Percentiles rank a stretch among this genome's conserved stretches.
Conservation (phyloP, 2,329 filamentous ascomycete genomes). For the Pezicula radicicola region DNA sequence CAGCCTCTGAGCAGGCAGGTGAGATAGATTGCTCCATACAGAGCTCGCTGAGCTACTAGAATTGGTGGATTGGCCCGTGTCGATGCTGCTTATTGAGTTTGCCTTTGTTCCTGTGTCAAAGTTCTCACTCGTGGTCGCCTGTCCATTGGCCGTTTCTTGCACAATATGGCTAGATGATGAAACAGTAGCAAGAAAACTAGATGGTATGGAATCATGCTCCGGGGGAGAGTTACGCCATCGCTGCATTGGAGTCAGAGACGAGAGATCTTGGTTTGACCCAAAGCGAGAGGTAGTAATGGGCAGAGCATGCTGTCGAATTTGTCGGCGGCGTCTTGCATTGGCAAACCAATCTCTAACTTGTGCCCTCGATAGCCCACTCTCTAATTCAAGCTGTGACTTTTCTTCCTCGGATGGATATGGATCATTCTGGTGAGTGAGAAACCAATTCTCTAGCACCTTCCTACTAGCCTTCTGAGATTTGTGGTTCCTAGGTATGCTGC, state of each 20-base stretch:
- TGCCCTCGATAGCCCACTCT: slow-evolving; percentile 42
- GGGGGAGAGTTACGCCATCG: slow-evolving; percentile 41
- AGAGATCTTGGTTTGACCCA: slow-evolving; percentile 12
- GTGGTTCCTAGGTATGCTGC: neutral
- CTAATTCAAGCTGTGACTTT: slow-evolving; percentile 24
- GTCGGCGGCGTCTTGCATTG: slow-evolving; percentile 46
- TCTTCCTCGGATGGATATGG: neutral
- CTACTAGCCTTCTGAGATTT: neutral
- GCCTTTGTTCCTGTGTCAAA: neutral
- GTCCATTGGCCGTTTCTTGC: too few species aligned
- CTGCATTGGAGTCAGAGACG: slow-evolving; percentile 42
- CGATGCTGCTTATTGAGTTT: neutral
- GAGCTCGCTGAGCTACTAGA: neutral
- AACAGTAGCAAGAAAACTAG: slow-evolving; percentile 24
- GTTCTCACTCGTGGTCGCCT: neutral
- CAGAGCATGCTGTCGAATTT: neutral
- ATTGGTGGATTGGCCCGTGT: neutral
- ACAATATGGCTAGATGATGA: too few species aligned
- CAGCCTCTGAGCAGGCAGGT: neutral
- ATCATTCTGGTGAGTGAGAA: neutral
- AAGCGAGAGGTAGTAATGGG: neutral
- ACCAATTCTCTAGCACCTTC: neutral
- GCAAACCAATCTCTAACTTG: slow-evolving; percentile 49
- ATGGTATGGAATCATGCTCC: slow-evolving; percentile 39
- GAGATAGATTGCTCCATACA: neutral